These are phyloP conservation scores for Mycogone perniciosa DNA, from an alignment of 2,329 filamentous ascomycete genomes.

Conservation along the genomic window DNA sequence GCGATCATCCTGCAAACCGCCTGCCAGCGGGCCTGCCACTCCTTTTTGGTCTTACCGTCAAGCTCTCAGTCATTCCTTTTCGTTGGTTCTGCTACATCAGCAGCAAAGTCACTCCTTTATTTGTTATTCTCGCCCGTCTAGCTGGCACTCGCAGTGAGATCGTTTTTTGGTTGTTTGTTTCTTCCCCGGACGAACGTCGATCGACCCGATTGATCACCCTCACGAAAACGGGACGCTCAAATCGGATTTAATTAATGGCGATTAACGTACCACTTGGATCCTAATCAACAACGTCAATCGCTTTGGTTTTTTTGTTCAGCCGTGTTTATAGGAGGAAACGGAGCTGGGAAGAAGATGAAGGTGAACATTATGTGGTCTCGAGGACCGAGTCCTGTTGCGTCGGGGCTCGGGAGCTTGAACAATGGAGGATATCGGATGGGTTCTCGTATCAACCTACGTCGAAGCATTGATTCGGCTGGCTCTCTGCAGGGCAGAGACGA, in stretches of 20 bases:
- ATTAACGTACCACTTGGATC: slow-evolving; percentile 7
- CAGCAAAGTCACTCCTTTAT: slow-evolving; percentile 7
- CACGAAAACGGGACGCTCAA: not conserved
- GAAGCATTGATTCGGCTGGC: slow-evolving; percentile 14
- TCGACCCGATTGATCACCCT: slow-evolving; percentile 2
- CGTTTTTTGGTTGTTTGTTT: slow-evolving; percentile 18
- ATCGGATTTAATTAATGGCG: slow-evolving; percentile 10
- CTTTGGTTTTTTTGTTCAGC: slow-evolving; percentile 4
- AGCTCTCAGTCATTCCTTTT: slow-evolving; percentile 36
- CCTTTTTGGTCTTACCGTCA: slow-evolving; percentile 34
- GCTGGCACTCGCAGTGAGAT: slow-evolving; percentile 4
- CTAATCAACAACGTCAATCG: slow-evolving; percentile 8
- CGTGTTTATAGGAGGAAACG: not conserved
- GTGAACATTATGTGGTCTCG: slow-evolving; percentile 11
- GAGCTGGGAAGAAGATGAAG: slow-evolving; percentile 5
- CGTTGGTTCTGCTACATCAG: slow-evolving; percentile 8
- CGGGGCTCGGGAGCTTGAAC: slow-evolving; percentile 15
- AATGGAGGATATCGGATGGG: slow-evolving; percentile 19
- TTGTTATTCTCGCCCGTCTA: slow-evolving; percentile 8
- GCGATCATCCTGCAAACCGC: slow-evolving; percentile 27
- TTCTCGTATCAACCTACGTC: slow-evolving; percentile 22
- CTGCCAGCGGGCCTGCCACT: slow-evolving; percentile 54
- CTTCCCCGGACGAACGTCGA: slow-evolving; percentile 8
- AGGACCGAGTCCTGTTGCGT: slow-evolving; percentile 3
- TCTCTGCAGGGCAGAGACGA: slow-evolving; percentile 12